These are phyloP conservation scores for Kondoa subrosea DNA, from an alignment of 768 basidiomycete species.

Conservation along the genomic window DNA sequence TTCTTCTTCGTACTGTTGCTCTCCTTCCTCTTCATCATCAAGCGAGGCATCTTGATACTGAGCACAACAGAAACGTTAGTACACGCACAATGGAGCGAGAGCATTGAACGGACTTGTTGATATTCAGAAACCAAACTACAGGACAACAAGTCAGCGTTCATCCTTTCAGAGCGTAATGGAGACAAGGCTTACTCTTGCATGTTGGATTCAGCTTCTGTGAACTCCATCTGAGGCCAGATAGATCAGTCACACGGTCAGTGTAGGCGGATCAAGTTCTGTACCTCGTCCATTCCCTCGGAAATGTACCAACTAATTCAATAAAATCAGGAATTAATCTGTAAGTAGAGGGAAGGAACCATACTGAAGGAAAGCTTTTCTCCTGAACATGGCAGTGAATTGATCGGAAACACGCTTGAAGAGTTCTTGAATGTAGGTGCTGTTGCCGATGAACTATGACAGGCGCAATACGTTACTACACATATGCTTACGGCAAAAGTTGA, in stretches of 20 bases:
- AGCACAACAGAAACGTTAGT: too few species aligned
- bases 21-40: constrained; percentile 14
- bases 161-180: neutral
- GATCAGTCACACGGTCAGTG: neutral
- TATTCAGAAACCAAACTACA: constrained; percentile 72
- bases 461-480: neutral
- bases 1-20: constrained; percentile 5
- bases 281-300: constrained; percentile 86
- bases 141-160: neutral
- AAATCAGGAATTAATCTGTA: constrained; percentile 43
- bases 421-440: constrained; percentile 52
- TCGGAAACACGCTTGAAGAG: constrained; percentile 97
- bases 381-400: constrained; percentile 88
- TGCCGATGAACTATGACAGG: constrained; percentile 11
- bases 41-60: constrained; percentile 15
- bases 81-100: too few species aligned
- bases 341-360: constrained; percentile 36
- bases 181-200: constrained; percentile 45
- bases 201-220: constrained; percentile 98
- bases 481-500: constrained; percentile 35
- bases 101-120: too few species aligned
- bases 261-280: constrained; percentile 28
- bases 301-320: constrained; percentile 37
- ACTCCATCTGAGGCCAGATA: constrained; percentile 38
- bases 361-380: constrained; percentile 76